Conservation (phyloP, 371 early-diverging fungal species). For the Cokeromyces recurvatus region DNA sequence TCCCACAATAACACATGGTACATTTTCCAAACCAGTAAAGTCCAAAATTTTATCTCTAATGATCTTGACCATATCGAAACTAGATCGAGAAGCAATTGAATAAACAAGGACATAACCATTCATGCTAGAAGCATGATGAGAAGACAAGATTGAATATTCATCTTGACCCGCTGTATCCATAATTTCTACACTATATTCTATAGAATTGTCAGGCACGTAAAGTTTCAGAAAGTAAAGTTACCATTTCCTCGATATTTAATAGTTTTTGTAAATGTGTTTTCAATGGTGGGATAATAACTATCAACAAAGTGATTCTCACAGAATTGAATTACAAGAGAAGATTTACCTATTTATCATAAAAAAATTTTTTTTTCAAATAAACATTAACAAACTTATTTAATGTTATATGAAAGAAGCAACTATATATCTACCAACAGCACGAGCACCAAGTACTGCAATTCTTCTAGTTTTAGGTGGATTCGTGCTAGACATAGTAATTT, state of each 20-base stretch:
- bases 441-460: constrained; percentile 78
- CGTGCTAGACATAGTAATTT: constrained; percentile 4
- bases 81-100: constrained; percentile 80
- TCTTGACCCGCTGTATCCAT: constrained; percentile 98
- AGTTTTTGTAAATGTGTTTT: constrained; percentile 85
- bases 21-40: constrained; percentile 86
- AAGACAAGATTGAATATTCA: constrained; percentile 90
- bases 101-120: constrained; percentile 96
- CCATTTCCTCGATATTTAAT: constrained; percentile 74
- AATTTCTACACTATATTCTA: constrained; percentile 83
- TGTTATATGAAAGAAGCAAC: too few species aligned
- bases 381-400: not conserved
- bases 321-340: constrained; percentile 90
- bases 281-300: constrained; percentile 82
- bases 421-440: constrained; percentile 82
- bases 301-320: constrained; percentile 91
- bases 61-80: constrained; percentile 86
- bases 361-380: not conserved
- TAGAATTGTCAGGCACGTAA: not conserved
- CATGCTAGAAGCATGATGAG: constrained; percentile 85
- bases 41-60: constrained; percentile 95
- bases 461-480: constrained; percentile 49
- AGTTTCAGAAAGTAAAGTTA: constrained; percentile 2
- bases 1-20: constrained; percentile 89
- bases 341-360: constrained; percentile 61